Percentiles rank a stretch among this genome's conserved stretches.
These are phyloP conservation scores for Dovyalis caffra DNA, from an alignment of 345 rosid species.

Conservation along the genomic window DNA sequence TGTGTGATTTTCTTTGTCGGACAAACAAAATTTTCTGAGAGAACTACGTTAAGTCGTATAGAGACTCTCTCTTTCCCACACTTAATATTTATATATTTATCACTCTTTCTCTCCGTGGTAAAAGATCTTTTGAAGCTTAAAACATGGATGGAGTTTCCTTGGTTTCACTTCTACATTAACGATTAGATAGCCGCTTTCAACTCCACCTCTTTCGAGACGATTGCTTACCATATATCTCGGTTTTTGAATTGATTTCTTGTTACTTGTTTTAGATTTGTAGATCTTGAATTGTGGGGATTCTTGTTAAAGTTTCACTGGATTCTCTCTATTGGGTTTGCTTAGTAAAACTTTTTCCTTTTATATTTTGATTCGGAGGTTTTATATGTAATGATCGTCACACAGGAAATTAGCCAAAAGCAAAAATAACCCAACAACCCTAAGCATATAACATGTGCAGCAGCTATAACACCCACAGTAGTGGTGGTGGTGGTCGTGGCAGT, in stretches of 20 bases:
- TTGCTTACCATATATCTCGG: slow-evolving; percentile 58
- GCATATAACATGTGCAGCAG: slow-evolving; percentile 52
- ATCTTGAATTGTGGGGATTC: slow-evolving; percentile 38
- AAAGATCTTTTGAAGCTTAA: slow-evolving; percentile 41
- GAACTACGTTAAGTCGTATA: slow-evolving; percentile 33
- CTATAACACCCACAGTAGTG: slow-evolving; percentile 29
- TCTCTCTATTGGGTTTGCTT: slow-evolving; percentile 22
- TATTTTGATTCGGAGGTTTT: slow-evolving; percentile 13
- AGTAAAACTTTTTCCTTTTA: slow-evolving; percentile 8
- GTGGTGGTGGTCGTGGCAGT: slow-evolving; percentile 16
- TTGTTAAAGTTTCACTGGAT: slow-evolving; percentile 22
- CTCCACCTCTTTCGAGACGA: slow-evolving; percentile 45
- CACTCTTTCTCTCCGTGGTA: slow-evolving; percentile 14
- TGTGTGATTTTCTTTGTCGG: slow-evolving; percentile 10
- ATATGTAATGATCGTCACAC: background rate
- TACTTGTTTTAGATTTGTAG: slow-evolving; percentile 37
- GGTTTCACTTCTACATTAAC: slow-evolving; percentile 40
- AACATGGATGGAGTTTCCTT: slow-evolving; percentile 48
- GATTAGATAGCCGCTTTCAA: slow-evolving; percentile 45
- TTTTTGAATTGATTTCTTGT: slow-evolving; percentile 42
- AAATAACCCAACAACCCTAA: too few relatives aligned
- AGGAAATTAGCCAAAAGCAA: background rate
- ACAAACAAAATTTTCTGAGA: slow-evolving; percentile 25
- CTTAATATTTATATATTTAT: background rate
- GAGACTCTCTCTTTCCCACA: slow-evolving; percentile 1